Percentiles rank a stretch among this genome's conserved stretches.
Conservation (phyloP, 192 early-diverging fungal genomes). For the Linnemannia elongata region DNA sequence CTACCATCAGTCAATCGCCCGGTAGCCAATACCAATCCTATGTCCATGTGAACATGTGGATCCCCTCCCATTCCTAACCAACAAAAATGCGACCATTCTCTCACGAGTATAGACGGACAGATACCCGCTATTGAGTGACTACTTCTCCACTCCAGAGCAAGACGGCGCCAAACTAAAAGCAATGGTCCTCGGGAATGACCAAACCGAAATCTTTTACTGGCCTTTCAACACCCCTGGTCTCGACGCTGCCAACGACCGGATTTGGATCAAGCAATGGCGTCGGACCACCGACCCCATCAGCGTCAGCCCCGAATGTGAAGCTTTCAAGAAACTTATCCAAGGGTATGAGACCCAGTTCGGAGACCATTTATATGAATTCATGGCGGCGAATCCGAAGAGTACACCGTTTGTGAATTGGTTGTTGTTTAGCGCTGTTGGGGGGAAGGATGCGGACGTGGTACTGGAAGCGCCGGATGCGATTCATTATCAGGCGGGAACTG, state of each 20-base stretch:
- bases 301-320: background rate
- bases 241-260: slow-evolving; percentile 23
- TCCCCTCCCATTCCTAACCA: background rate
- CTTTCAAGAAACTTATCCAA: slow-evolving; percentile 5
- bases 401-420: slow-evolving; percentile 36
- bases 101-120: slow-evolving; percentile 26
- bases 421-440: slow-evolving; percentile 7
- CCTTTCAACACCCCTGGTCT: slow-evolving; percentile 34
- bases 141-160: slow-evolving; percentile 6
- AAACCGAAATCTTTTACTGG: slow-evolving; percentile 60
- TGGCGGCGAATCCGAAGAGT: slow-evolving; percentile 13
- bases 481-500: slow-evolving; percentile 50
- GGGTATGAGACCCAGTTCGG: slow-evolving; percentile 15
- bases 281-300: slow-evolving; percentile 20
- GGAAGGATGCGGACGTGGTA: slow-evolving; percentile 1
- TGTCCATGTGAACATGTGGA: background rate
- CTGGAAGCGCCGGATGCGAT: slow-evolving; percentile 46
- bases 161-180: slow-evolving; percentile 27
- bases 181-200: slow-evolving; percentile 37
- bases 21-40: background rate
- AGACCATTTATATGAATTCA: slow-evolving; percentile 12
- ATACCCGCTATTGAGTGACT: slow-evolving; percentile 14
- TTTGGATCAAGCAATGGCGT: slow-evolving; percentile 59
- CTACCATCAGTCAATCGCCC: background rate
- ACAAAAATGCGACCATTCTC: background rate